phyloP scores from a whole-genome alignment of 1,284 basidiomycete genomes.

The Athelia sp. region DNA sequence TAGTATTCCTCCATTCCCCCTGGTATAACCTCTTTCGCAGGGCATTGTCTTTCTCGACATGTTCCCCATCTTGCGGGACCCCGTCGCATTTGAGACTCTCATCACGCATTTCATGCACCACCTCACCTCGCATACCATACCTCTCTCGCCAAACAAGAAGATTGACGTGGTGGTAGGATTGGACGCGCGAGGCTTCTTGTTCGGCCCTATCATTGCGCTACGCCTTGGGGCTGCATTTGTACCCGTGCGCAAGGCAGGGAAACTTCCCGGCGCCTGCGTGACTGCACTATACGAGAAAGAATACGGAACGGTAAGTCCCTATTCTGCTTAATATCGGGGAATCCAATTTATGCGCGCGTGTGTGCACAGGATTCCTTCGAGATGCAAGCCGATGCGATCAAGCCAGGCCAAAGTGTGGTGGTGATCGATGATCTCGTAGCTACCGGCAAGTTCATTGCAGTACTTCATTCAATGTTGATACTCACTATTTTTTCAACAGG shows the following conservation, averaged over 20 bases:
- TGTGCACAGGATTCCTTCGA: conserved; percentile 79
- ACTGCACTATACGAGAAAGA: conserved; percentile 88
- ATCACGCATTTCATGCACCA: conserved; percentile 90
- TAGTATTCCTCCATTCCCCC: too few relatives aligned
- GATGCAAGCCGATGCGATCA: conserved; percentile 88
- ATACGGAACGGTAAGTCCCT: conserved; percentile 71
- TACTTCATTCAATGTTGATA: conserved; percentile 1
- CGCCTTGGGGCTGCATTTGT: conserved; percentile 94
- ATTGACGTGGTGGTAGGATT: conserved; percentile 95
- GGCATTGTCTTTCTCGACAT: conserved; percentile 85
- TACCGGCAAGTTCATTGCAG: conserved; percentile 54
- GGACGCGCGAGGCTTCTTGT: conserved; percentile 94
- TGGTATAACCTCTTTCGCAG: conserved; percentile 28
- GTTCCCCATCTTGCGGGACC: conserved; percentile 84
- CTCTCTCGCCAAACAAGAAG: conserved; percentile 55
- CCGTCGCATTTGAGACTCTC: conserved; percentile 83
- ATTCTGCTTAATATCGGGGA: not conserved
- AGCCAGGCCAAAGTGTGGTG: conserved; percentile 80
- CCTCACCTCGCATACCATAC: conserved; percentile 75
- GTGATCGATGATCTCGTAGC: conserved; percentile 97
- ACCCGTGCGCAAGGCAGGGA: conserved; percentile 92
- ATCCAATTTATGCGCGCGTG: conserved; percentile 2
- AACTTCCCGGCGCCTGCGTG: conserved; percentile 86
- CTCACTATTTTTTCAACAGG: conserved; percentile 38
- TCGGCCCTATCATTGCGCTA: conserved; percentile 91